phyloP scores from a whole-genome alignment of 2,329 filamentous ascomycete genomes.

The Alternaria burnsii region DNA sequence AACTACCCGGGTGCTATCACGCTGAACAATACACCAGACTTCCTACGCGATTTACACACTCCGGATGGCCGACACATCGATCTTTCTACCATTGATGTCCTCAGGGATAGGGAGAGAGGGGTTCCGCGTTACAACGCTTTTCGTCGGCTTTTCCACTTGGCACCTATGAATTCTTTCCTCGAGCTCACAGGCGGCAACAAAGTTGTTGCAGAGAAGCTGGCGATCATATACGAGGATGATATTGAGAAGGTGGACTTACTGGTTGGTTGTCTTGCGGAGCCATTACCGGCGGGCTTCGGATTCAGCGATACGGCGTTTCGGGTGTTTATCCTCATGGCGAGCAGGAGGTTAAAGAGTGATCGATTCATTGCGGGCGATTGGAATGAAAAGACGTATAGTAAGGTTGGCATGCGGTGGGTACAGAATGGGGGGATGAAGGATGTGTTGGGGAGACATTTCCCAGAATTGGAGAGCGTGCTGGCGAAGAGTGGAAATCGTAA shows the following conservation, averaged over 20 bases:
- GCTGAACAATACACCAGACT: conserved; percentile 51
- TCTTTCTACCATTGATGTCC: conserved; percentile 58
- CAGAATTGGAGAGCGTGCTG: conserved; percentile 16
- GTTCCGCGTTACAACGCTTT: conserved; percentile 58
- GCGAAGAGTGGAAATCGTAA: conserved; percentile 35
- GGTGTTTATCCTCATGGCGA: conserved; percentile 58
- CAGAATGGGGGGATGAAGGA: conserved; percentile 56
- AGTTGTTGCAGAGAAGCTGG: neutral
- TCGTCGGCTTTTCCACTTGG: conserved; percentile 55
- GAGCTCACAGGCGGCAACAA: neutral
- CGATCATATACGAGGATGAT: conserved; percentile 50
- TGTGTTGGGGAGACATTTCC: conserved; percentile 56
- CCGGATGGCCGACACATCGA: conserved; percentile 56
- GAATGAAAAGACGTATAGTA: conserved; percentile 54
- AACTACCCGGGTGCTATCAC: conserved; percentile 60
- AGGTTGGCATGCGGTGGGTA: conserved; percentile 56
- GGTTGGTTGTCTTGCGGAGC: conserved; percentile 56
- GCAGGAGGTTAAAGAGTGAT: conserved; percentile 55
- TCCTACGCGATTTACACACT: conserved; percentile 53
- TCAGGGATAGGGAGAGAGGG: conserved; percentile 59
- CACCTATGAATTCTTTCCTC: conserved; percentile 49
- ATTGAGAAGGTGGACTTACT: conserved; percentile 56
- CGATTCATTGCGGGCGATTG: conserved; percentile 56
- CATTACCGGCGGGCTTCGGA: conserved; percentile 56
- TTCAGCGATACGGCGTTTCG: conserved; percentile 60